A percentile compares a stretch with the other conserved stretches of the same genome.
Conservation (phyloP, 768 basidiomycete species). For the Asterophora parasitica region DNA sequence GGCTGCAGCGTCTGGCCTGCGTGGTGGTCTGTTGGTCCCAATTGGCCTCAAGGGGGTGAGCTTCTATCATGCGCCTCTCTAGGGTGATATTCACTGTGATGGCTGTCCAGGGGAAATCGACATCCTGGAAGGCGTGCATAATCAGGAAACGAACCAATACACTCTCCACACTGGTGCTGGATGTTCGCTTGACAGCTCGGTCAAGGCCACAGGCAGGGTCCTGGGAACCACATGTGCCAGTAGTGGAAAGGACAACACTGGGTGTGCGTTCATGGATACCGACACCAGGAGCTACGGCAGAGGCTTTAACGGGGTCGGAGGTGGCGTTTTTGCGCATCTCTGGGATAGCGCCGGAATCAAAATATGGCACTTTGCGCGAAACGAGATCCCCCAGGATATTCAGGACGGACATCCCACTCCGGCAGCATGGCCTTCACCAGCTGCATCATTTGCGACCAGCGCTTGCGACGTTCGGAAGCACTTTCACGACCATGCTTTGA, state of each 20-base stretch:
- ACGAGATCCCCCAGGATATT: conserved; percentile 48
- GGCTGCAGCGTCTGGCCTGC: conserved; percentile 65
- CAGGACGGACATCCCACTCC: conserved; percentile 39
- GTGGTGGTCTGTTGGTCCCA: conserved; percentile 45
- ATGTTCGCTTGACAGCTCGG: conserved; percentile 28
- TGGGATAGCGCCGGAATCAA: conserved; percentile 49
- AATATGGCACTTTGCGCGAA: conserved; percentile 50
- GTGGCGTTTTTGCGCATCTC: conserved; percentile 51
- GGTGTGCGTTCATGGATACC: conserved; percentile 45
- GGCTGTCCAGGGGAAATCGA: conserved; percentile 52
- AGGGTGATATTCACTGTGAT: conserved; percentile 1
- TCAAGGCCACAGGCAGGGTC: conserved; percentile 21
- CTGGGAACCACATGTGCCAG: conserved; percentile 35
- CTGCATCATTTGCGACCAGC: conserved; percentile 42
- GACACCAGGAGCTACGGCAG: conserved; percentile 35
- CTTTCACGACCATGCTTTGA: conserved; percentile 47
- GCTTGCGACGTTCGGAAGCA: conserved; percentile 43
- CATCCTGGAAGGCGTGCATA: conserved; percentile 68
- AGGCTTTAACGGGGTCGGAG: conserved; percentile 38
- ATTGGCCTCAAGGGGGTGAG: conserved; percentile 49
- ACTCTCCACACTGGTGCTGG: conserved; percentile 55
- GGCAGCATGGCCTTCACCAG: conserved; percentile 45
- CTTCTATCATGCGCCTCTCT: neutral
- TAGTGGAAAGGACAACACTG: conserved; percentile 33
- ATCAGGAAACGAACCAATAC: conserved; percentile 52